These are phyloP conservation scores for Gymnopilus dilepis DNA, from an alignment of 768 basidiomycete species.

Conservation along the genomic window DNA sequence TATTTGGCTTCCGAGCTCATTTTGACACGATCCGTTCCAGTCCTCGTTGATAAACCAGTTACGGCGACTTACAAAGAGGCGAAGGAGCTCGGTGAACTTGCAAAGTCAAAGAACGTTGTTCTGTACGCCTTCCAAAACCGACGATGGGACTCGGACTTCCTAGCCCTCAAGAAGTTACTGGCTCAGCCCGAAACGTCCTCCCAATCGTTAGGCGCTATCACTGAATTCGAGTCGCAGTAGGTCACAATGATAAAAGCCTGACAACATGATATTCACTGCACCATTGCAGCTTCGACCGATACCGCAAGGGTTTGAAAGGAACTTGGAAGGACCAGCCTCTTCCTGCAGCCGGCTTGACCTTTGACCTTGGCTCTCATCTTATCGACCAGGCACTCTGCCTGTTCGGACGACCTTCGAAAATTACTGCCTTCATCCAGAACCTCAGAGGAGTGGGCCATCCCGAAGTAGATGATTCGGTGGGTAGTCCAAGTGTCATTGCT, in stretches of 20 bases:
- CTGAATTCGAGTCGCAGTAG: slow-evolving; percentile 80
- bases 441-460: slow-evolving; percentile 66
- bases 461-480: slow-evolving; percentile 69
- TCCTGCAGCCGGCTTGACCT: slow-evolving; percentile 69
- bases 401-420: slow-evolving; percentile 72
- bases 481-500: background rate
- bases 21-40: slow-evolving; percentile 36
- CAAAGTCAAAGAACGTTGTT: slow-evolving; percentile 61
- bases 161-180: slow-evolving; percentile 66
- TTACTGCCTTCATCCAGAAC: slow-evolving; percentile 77
- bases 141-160: slow-evolving; percentile 80
- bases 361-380: slow-evolving; percentile 81
- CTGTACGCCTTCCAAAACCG: slow-evolving; percentile 79
- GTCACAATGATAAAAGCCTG: slow-evolving; percentile 22
- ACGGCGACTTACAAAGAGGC: slow-evolving; percentile 66
- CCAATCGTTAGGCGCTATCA: slow-evolving; percentile 61
- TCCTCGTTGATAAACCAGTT: slow-evolving; percentile 83
- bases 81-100: slow-evolving; percentile 61
- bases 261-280: background rate
- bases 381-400: slow-evolving; percentile 78
- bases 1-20: background rate
- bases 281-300: slow-evolving; percentile 70
- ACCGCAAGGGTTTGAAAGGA: slow-evolving; percentile 64
- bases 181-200: slow-evolving; percentile 55
- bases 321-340: slow-evolving; percentile 80